These are phyloP conservation scores for Venturia effusa DNA, from an alignment of 2,329 filamentous ascomycete genomes.

Conservation along the genomic window DNA sequence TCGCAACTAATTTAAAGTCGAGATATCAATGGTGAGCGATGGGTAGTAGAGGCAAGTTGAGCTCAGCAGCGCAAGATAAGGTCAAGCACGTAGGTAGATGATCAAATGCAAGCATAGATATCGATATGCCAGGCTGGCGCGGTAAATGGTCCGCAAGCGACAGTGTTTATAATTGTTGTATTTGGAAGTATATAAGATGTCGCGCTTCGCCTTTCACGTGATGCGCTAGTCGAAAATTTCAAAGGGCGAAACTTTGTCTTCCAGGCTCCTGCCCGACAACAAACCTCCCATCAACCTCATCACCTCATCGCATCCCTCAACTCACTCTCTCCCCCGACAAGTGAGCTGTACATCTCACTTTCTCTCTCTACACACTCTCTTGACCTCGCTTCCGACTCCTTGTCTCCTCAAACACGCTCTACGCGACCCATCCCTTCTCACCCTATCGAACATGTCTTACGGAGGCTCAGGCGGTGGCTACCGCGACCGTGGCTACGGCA, in stretches of 20 bases:
- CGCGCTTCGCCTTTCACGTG: neutral
- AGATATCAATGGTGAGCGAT: no score
- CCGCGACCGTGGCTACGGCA: slow-evolving; percentile 35
- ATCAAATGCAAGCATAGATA: neutral
- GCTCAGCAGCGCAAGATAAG: neutral
- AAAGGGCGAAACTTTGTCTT: neutral
- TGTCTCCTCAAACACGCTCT: neutral
- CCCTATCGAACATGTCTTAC: slow-evolving; percentile 52
- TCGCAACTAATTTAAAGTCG: no score
- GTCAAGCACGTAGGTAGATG: neutral
- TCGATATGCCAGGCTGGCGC: neutral
- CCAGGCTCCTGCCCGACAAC: no score
- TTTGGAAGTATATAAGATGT: no score
- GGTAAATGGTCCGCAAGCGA: neutral
- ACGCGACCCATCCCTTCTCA: slow-evolving; percentile 13
- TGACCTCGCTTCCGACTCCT: neutral
- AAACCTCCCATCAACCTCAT: slow-evolving; percentile 15
- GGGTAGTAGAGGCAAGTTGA: neutral
- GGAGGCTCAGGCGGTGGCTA: slow-evolving; percentile 37
- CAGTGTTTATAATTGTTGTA: neutral
- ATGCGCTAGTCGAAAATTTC: neutral
- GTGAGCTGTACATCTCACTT: slow-evolving; percentile 3
- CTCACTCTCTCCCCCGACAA: slow-evolving; percentile 4
- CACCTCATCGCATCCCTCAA: slow-evolving; percentile 15
- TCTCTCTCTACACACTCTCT: slow-evolving; percentile 2